Evolutionary conservation across 164 flowering plant species (phyloP).

Genomic region (Malania oleifera): DNA sequence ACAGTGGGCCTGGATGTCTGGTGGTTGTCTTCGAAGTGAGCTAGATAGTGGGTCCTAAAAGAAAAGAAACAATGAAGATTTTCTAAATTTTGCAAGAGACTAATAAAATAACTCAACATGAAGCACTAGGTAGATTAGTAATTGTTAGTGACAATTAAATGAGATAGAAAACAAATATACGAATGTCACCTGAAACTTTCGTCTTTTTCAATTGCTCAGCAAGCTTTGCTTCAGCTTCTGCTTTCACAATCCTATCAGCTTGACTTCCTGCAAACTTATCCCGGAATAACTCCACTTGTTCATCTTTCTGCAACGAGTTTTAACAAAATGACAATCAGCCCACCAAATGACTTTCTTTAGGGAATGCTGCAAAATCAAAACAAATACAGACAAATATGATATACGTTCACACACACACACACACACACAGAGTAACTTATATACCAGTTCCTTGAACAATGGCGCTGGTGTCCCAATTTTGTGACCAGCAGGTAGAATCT

Average conservation of each 20-base stretch:
- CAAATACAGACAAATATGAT: not conserved
- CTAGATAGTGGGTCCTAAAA: no score
- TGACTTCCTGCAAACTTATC: constrained; percentile 91
- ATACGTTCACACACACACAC: no score
- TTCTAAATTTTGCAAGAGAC: no score
- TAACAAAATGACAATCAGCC: not conserved
- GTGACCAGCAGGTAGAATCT: constrained; percentile 65
- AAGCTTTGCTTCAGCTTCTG: constrained; percentile 59
- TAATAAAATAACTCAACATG: no score
- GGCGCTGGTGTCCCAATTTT: constrained; percentile 78
- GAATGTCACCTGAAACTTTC: constrained; percentile 52
- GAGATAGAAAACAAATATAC: no score
- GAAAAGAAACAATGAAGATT: no score
- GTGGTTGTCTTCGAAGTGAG: no score
- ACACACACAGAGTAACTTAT: not conserved
- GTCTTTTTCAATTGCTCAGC: constrained; percentile 65
- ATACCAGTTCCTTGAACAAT: constrained; percentile 82
- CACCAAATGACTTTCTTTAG: not conserved
- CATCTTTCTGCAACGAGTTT: constrained; percentile 54
- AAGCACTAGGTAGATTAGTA: no score
- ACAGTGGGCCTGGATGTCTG: no score
- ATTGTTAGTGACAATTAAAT: no score
- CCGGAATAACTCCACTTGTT: constrained; percentile 50
- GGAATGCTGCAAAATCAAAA: not conserved
- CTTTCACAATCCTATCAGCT: constrained; percentile 69